Base-by-base conservation (phyloP, 805 yeast genomes). In the Hanseniaspora guilliermondii region DNA sequence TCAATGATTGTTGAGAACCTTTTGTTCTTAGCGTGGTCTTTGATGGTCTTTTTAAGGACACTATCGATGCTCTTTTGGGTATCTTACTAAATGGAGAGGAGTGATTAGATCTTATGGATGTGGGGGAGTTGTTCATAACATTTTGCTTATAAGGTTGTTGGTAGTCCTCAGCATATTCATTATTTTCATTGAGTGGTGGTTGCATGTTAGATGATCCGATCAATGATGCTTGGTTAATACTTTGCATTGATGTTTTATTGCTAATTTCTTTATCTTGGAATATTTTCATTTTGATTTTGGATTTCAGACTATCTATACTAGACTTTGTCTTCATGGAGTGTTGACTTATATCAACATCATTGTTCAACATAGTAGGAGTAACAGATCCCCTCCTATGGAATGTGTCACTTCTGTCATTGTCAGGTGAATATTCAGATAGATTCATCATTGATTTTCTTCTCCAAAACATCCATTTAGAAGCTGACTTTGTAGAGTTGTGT, bases 381-480 rank as follows among this genome's bases (percentile, higher is more conserved):
- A 32, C 37, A n/a, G 47, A 44, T 3, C 36, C 36, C 19, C 41
- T 24, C 36, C 27, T 47, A 3, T 36, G 19, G 33, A 33, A n/a
- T 5, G 32, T 21, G 21, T 39, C 30, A 22, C 24, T 25, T 36
- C 47, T 24, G 14, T 47, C 47, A 32, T 27, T 35, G 5, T 48
- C 42, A 5, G 16, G 21, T 3, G 47, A 39, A 16, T 35, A 30
- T 2, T 55, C 57, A 17, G 53, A 49, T 27, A 55, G 35, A 33
- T 33, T 45, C 38, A 44, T 38, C 46, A 49, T 49, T 14, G 57
- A 55, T 41, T 57, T 58, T 49, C 60, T 62, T 47, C 64, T 65
- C 71, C 71, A 68, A 52, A 68, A 68, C 53, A 64, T 68, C 71
- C 71, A 68, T 33, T 32, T 53, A 6, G 56, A 53, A 3, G 54